These are phyloP conservation scores for Penicillium antarcticum DNA, from an alignment of 495 filamentous ascomycete genomes.

Conservation along the genomic window DNA sequence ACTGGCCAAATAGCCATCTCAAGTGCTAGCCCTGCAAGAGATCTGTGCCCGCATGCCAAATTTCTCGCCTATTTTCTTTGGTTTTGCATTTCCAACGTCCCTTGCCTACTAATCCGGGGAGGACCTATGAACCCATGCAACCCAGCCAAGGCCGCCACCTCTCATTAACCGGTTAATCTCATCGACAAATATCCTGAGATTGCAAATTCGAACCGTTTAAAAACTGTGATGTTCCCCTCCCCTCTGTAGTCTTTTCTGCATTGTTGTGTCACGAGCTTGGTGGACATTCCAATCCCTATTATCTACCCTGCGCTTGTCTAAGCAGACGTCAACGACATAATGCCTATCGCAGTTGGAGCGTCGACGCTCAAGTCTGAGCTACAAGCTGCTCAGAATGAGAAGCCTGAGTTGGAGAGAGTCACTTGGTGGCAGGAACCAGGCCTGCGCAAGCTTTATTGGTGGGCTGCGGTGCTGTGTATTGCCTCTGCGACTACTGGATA, in stretches of 20 bases:
- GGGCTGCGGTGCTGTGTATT: slow-evolving; percentile 53
- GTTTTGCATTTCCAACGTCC: not conserved
- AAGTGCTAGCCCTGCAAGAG: not conserved
- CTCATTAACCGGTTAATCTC: slow-evolving; percentile 6
- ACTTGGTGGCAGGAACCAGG: slow-evolving; percentile 58
- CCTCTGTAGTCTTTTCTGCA: not conserved
- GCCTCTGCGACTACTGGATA: slow-evolving; percentile 65
- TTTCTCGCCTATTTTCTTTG: not conserved
- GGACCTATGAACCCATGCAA: not conserved
- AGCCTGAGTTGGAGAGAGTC: slow-evolving; percentile 55
- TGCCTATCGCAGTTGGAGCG: slow-evolving; percentile 11
- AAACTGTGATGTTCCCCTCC: slow-evolving; percentile 2
- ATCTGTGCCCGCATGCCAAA: not conserved
- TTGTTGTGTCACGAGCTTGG: not conserved
- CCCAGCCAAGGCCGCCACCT: not conserved
- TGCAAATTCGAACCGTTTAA: slow-evolving; percentile 7
- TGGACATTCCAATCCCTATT: not conserved
- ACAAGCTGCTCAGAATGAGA: slow-evolving; percentile 45
- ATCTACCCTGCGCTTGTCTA: not conserved
- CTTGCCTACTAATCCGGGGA: not conserved
- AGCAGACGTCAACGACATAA: not conserved
- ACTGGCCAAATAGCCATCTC: not conserved
- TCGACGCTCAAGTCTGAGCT: slow-evolving; percentile 15
- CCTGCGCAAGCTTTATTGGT: slow-evolving; percentile 57
- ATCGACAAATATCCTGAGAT: not conserved